Percentiles rank a stretch among this genome's conserved stretches.
phyloP scores from a whole-genome alignment of 768 basidiomycete genomes.

The Baorangia bicolor region DNA sequence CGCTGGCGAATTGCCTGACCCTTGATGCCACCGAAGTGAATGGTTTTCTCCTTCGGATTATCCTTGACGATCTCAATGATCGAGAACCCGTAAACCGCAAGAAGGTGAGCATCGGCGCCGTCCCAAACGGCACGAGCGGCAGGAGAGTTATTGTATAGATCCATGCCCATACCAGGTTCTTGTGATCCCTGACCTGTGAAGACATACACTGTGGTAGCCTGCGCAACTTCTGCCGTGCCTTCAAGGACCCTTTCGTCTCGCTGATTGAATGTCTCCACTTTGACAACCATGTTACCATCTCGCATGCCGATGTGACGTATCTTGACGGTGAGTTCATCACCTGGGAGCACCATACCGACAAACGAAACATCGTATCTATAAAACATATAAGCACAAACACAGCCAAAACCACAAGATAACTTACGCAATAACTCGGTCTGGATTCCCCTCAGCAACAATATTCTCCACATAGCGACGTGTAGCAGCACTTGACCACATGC shows the following conservation, averaged over 20 bases:
- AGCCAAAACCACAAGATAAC: slow-evolving; percentile 32
- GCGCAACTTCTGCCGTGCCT: slow-evolving; percentile 90
- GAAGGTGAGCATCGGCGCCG: slow-evolving; percentile 88
- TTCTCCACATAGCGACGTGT: slow-evolving; percentile 91
- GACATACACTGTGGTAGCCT: slow-evolving; percentile 91
- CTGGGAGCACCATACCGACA: slow-evolving; percentile 95
- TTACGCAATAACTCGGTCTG: slow-evolving; percentile 85
- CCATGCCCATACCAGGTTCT: slow-evolving; percentile 99
- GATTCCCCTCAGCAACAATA: slow-evolving; percentile 89
- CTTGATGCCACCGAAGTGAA: slow-evolving; percentile 99
- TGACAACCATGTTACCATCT: slow-evolving; percentile 89
- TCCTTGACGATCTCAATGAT: slow-evolving; percentile 99
- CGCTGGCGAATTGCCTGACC: slow-evolving; percentile 97
- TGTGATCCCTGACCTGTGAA: slow-evolving; percentile 99
- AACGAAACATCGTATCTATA: slow-evolving; percentile 89
- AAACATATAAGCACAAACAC: slow-evolving; percentile 1
- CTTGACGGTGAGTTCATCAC: slow-evolving; percentile 81
- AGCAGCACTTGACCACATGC: slow-evolving; percentile 95
- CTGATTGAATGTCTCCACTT: slow-evolving; percentile 81
- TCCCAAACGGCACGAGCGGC: slow-evolving; percentile 98
- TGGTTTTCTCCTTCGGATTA: slow-evolving; percentile 96
- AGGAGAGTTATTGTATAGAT: slow-evolving; percentile 88
- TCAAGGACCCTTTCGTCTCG: slow-evolving; percentile 89
- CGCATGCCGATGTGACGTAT: slow-evolving; percentile 91
- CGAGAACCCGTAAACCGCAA: slow-evolving; percentile 96